Conservation (phyloP, 2,329 filamentous ascomycete genomes). For the Pseudogymnoascus sp. region DNA sequence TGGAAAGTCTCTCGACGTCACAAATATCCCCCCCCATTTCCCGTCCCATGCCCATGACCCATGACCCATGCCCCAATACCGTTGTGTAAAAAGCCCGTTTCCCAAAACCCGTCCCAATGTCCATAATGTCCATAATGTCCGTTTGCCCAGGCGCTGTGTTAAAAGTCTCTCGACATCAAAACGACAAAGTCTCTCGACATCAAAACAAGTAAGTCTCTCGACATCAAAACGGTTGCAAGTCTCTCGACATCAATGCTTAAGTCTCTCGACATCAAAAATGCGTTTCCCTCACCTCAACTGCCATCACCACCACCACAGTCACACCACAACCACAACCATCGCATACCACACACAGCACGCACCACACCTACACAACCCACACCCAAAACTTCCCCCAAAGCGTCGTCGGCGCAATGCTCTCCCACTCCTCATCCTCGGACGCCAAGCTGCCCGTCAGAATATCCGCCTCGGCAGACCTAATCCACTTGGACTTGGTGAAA, state of each 20-base stretch:
- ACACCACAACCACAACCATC: background rate
- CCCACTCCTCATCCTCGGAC: slow-evolving; percentile 31
- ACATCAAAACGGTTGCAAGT: slow-evolving; percentile 8
- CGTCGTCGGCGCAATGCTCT: slow-evolving; percentile 27
- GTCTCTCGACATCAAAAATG: slow-evolving; percentile 3
- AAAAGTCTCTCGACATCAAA: background rate
- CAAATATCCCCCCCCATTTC: slow-evolving; percentile 1
- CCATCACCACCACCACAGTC: background rate
- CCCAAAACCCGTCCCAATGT: slow-evolving; percentile 1
- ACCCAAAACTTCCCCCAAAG: slow-evolving; percentile 26
- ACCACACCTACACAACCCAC: slow-evolving; percentile 16
- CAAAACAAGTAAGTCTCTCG: slow-evolving; percentile 11
- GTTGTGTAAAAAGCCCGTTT: too few species aligned
- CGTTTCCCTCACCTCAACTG: background rate
- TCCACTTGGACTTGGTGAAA: slow-evolving; percentile 30
- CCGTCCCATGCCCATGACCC: background rate
- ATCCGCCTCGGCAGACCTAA: slow-evolving; percentile 34
- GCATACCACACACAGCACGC: background rate
- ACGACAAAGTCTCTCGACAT: slow-evolving; percentile 10
- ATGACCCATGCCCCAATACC: background rate
- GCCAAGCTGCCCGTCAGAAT: slow-evolving; percentile 33
- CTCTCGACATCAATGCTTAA: slow-evolving; percentile 4
- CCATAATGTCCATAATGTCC: background rate
- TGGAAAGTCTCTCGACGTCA: slow-evolving; percentile 11
- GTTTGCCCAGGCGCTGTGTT: slow-evolving; percentile 1